A percentile compares a stretch with the other conserved stretches of the same genome.
Evolutionary conservation across 306 rosid genomes (phyloP).

Genomic region (Cucurbita moschata): DNA sequence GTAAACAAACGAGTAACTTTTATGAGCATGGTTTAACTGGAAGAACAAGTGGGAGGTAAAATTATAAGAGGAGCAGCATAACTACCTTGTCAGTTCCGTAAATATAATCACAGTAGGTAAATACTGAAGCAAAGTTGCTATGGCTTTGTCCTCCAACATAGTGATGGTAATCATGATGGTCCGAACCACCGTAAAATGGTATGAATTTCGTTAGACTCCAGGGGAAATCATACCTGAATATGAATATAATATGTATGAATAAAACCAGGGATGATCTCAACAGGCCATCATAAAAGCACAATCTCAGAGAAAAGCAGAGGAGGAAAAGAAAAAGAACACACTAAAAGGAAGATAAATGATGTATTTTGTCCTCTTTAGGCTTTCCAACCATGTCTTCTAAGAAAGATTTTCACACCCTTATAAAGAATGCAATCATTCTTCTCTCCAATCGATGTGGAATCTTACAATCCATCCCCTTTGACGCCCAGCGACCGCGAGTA

Average conservation of each 20-base stretch:
- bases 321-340: not conserved
- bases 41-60: conserved; percentile 7
- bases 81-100: conserved; percentile 96
- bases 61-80: conserved; percentile 8
- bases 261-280: not conserved
- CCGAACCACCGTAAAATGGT: conserved; percentile 95
- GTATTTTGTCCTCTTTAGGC: not conserved
- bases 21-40: conserved; percentile 6
- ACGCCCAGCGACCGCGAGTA: too few relatives aligned
- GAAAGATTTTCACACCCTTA: too few relatives aligned
- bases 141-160: conserved; percentile 96
- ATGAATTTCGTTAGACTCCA: conserved; percentile 69
- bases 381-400: too few relatives aligned
- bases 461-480: too few relatives aligned
- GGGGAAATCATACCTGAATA: conserved; percentile 70
- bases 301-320: not conserved
- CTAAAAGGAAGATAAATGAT: not conserved
- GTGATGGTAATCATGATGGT: conserved; percentile 91
- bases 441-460: too few relatives aligned
- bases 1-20: conserved; percentile 19
- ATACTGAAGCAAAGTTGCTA: conserved; percentile 89
- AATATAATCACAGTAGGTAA: conserved; percentile 91
- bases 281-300: conserved; percentile 2
- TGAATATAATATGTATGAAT: not conserved
- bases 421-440: too few relatives aligned